Evolutionary conservation across 257 asterid species (phyloP).

Genomic region (Rauvolfia tetraphylla): DNA sequence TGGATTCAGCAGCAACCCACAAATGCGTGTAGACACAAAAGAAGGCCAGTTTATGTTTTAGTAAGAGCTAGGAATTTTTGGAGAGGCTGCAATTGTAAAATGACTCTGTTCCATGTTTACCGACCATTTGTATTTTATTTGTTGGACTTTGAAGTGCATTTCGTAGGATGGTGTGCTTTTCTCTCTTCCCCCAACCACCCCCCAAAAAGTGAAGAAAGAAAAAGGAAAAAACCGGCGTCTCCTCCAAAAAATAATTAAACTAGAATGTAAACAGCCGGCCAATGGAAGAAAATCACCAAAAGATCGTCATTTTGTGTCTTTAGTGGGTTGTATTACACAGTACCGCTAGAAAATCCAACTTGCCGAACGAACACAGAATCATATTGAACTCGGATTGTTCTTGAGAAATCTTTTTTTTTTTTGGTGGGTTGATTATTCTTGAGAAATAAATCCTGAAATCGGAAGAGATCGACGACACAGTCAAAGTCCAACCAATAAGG

Average conservation of each 20-base stretch:
- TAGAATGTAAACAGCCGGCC: constrained; percentile 1
- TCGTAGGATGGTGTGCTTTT: too few species aligned
- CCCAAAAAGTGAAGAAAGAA: too few species aligned
- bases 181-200: too few species aligned
- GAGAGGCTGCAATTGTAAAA: neutral
- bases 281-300: neutral
- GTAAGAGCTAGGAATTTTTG: neutral
- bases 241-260: too few species aligned
- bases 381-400: neutral
- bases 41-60: neutral
- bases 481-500: too few species aligned
- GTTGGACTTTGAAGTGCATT: neutral
- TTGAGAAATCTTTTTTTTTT: neutral
- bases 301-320: neutral
- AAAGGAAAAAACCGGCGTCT: too few species aligned
- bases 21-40: neutral
- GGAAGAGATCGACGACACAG: too few species aligned
- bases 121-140: neutral
- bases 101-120: too few species aligned
- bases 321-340: neutral
- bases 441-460: too few species aligned
- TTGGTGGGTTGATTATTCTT: neutral
- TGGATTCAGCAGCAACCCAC: neutral
- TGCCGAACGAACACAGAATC: neutral
- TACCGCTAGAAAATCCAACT: constrained; percentile 12